These are phyloP conservation scores for Pichia californica DNA, from an alignment of 805 yeast genomes.

Conservation along the genomic window DNA sequence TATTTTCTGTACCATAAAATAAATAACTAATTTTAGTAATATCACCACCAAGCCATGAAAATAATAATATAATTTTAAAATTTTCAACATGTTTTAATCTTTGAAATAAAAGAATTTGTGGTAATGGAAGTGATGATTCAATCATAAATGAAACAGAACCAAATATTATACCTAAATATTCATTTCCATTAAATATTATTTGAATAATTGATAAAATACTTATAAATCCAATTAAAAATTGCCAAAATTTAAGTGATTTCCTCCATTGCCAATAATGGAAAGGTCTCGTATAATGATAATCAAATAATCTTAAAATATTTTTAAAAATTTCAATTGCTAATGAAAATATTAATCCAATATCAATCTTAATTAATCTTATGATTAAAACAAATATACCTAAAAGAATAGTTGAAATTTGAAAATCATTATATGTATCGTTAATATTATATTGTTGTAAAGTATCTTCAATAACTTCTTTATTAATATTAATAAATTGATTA, in stretches of 20 bases:
- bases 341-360: slow-evolving; percentile 11
- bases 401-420: not conserved
- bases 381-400: slow-evolving; percentile 8
- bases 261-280: slow-evolving; percentile 83
- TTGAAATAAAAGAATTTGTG: slow-evolving; percentile 66
- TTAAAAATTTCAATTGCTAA: slow-evolving; percentile 22
- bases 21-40: slow-evolving; percentile 67
- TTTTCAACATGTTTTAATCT: slow-evolving; percentile 67
- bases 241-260: slow-evolving; percentile 20
- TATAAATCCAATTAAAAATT: slow-evolving; percentile 44
- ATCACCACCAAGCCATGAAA: slow-evolving; percentile 91
- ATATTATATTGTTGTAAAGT: slow-evolving; percentile 11
- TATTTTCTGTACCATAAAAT: slow-evolving; percentile 67
- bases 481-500: slow-evolving; percentile 23
- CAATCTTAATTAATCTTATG: slow-evolving; percentile 14
- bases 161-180: slow-evolving; percentile 24
- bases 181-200: slow-evolving; percentile 19
- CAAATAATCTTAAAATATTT: slow-evolving; percentile 53
- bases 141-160: slow-evolving; percentile 45
- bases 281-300: slow-evolving; percentile 61
- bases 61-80: slow-evolving; percentile 64
- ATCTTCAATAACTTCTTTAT: slow-evolving; percentile 13
- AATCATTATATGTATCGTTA: not conserved
- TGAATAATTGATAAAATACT: slow-evolving; percentile 16
- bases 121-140: slow-evolving; percentile 69